These are phyloP conservation scores for Nicotiana undulata DNA, from an alignment of 257 asterid species.

Conservation along the genomic window DNA sequence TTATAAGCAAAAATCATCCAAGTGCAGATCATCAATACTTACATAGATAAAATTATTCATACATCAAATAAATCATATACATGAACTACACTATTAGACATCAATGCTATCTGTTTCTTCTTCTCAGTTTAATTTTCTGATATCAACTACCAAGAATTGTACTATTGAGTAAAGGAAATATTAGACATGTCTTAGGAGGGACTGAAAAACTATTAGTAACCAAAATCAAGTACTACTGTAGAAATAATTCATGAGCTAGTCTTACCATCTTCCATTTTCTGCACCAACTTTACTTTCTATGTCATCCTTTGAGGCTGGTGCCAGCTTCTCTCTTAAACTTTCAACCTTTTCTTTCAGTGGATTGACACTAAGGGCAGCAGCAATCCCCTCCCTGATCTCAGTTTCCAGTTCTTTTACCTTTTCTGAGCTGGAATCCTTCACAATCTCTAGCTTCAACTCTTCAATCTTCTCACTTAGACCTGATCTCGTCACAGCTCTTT, in stretches of 20 bases:
- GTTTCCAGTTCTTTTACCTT: slow-evolving; percentile 32
- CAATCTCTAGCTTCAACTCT: slow-evolving; percentile 46
- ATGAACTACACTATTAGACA: not conserved
- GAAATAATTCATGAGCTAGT: not conserved
- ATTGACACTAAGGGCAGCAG: slow-evolving; percentile 26
- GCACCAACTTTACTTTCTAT: slow-evolving; percentile 15
- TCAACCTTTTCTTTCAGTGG: slow-evolving; percentile 41
- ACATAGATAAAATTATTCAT: too few species aligned
- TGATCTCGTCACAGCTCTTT: slow-evolving; percentile 36
- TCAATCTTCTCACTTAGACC: slow-evolving; percentile 53
- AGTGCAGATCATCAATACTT: too few species aligned
- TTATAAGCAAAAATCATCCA: too few species aligned
- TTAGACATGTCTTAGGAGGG: too few species aligned
- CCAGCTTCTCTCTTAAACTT: slow-evolving; percentile 18
- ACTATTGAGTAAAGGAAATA: not conserved
- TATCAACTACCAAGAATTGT: not conserved
- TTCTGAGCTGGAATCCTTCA: slow-evolving; percentile 27
- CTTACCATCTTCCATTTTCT: slow-evolving; percentile 32
- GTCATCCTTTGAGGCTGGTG: slow-evolving; percentile 7
- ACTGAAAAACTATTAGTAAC: not conserved
- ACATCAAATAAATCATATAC: too few species aligned
- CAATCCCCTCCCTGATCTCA: slow-evolving; percentile 36
- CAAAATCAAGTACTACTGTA: not conserved
- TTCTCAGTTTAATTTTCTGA: not conserved
- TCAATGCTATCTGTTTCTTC: not conserved